Evolutionary conservation across 1,139 yeast genomes (phyloP), one percentile per base, ranked within the genome.

Genomic region (Candida glucosophila): DNA sequence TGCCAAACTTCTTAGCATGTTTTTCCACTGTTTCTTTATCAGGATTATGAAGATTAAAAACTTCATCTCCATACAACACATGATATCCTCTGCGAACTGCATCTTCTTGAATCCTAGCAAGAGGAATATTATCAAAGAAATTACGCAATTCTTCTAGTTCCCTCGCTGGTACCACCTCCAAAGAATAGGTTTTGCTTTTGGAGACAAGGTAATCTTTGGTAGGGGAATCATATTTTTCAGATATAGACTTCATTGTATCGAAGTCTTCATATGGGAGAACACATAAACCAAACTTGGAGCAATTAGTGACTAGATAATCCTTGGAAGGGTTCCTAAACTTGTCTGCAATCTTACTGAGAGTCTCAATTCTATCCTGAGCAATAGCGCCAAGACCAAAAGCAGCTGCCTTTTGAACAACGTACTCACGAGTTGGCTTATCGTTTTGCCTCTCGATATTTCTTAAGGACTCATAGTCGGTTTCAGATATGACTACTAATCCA

Each of bases 1-100:
- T 49, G 2, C 73, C 72, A 22, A 61, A 40, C 27, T 45, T 40
- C 19, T 46, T 37, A 4, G 65, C 63, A 35, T 52, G 43, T 9
- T 35, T 35, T 7, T 31, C 30, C 25, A 58, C 44, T 26, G 56
- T 64, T 3, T 40, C 47, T 6, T 33, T 23, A 13, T 34, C 26
- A 12, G 57, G 55, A 15, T 36, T 39, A 5, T 29, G 20, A 25
- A 41, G 30, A 11, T 17, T 24, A 7, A 40, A 36, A 24, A 33
- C 37, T 2, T 38, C 42, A 2, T 29, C 24, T 5, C 27, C 20
- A 2, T 39, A 22, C 17, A 57, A 28, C 10, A 53, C 38, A 4
- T n/a, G n/a, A n/a, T n/a, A n/a, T n/a, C n/a, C n/a, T n/a, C n/a
- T n/a, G n/a, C 17, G 11, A 24, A 12, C 13, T 12, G 26, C 19